phyloP scores from a whole-genome alignment of 2,329 filamentous ascomycete species.

The Aspergillus fijiensis region DNA sequence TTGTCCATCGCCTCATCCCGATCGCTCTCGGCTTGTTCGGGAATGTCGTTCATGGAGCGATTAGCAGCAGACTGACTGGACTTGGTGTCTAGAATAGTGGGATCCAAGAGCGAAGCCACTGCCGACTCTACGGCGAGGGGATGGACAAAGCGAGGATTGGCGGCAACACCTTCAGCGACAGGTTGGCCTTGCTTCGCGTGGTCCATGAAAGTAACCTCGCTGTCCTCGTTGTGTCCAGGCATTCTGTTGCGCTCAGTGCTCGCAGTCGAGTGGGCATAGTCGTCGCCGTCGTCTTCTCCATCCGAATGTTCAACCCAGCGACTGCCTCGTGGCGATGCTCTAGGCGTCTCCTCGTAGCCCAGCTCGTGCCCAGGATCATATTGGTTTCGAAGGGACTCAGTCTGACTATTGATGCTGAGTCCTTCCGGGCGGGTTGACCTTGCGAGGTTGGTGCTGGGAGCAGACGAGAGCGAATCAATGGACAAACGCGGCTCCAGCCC shows the following conservation, averaged over 20 bases:
- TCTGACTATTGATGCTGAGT: conserved; percentile 52
- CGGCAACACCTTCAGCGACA: conserved; percentile 66
- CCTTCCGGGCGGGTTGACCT: conserved; percentile 55
- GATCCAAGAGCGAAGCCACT: conserved; percentile 85
- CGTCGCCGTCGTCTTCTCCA: conserved; percentile 47
- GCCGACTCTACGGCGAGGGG: conserved; percentile 78
- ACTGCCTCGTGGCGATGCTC: conserved; percentile 20
- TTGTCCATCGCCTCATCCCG: conserved; percentile 28
- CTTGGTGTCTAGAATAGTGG: conserved; percentile 68
- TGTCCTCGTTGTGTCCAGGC: conserved; percentile 56
- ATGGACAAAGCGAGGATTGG: conserved; percentile 75
- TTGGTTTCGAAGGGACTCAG: conserved; percentile 50
- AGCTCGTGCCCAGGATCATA: conserved; percentile 35
- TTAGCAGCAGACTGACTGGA: conserved; percentile 51
- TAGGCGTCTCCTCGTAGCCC: conserved; percentile 40
- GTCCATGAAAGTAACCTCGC: conserved; percentile 57
- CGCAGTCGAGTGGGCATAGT: conserved; percentile 53
- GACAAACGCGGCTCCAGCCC: conserved; percentile 52
- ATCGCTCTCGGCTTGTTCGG: conserved; percentile 37
- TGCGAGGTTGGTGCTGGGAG: conserved; percentile 58
- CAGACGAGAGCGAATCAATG: conserved; percentile 58
- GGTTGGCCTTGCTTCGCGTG: conserved; percentile 65
- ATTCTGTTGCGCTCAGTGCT: conserved; percentile 53
- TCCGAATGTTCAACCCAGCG: conserved; percentile 28
- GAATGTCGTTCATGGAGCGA: conserved; percentile 46